Conservation (phyloP, 768 basidiomycete species). For the Boletus rex-veris region DNA sequence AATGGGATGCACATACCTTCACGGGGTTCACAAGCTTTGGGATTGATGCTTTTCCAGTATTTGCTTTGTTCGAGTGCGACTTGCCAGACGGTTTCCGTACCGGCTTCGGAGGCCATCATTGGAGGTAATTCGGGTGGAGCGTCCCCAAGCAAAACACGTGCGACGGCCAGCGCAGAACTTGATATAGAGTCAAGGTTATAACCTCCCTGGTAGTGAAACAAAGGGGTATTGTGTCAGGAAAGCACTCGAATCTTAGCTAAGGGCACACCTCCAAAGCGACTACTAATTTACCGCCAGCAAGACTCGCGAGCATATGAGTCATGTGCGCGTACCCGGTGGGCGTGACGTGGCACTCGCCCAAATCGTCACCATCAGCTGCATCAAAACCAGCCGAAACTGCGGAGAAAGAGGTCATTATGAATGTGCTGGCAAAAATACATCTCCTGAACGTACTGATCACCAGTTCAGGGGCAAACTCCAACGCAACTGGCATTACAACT, state of each 20-base stretch:
- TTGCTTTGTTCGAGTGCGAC: conserved; percentile 85
- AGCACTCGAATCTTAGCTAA: conserved; percentile 4
- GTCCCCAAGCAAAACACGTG: conserved; percentile 84
- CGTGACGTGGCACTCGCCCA: conserved; percentile 88
- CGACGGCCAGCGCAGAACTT: conserved; percentile 81
- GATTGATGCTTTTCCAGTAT: conserved; percentile 87
- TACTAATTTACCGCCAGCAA: conserved; percentile 86
- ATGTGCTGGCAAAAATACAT: neutral
- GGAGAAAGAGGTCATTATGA: neutral
- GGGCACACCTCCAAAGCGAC: conserved; percentile 83
- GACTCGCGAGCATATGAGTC: conserved; percentile 92
- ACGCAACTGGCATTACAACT: conserved; percentile 93
- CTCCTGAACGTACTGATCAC: conserved; percentile 74
- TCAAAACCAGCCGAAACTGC: conserved; percentile 98
- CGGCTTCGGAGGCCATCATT: conserved; percentile 71
- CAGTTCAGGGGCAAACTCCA: conserved; percentile 94
- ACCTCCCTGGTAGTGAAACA: conserved; percentile 63
- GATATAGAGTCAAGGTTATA: conserved; percentile 92
- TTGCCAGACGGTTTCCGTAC: conserved; percentile 86
- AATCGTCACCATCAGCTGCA: conserved; percentile 87
- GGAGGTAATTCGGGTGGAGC: conserved; percentile 73
- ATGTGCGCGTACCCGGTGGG: conserved; percentile 96
- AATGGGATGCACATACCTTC: conserved; percentile 50
- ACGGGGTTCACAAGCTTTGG: conserved; percentile 76
- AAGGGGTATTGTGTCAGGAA: neutral